These are phyloP conservation scores for Arthroderma sp. DNA, from an alignment of 2,329 filamentous ascomycete genomes.

Conservation along the genomic window DNA sequence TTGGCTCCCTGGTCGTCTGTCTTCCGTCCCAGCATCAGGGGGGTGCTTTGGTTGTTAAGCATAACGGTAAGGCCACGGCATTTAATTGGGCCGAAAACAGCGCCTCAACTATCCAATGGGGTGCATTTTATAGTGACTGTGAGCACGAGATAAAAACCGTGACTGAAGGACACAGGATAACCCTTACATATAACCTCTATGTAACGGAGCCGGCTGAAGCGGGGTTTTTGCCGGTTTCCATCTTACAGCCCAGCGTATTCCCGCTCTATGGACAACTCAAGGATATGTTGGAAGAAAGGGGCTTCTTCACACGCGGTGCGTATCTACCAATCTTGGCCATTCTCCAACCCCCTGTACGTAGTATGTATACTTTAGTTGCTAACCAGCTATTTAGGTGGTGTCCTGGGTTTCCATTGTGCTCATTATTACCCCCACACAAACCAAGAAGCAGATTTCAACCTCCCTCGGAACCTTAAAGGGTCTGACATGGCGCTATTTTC, in stretches of 20 bases:
- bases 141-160: constrained; percentile 33
- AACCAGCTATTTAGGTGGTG: constrained; percentile 23
- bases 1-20: constrained; percentile 43
- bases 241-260: constrained; percentile 21
- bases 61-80: constrained; percentile 15
- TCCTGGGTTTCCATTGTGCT: constrained; percentile 33
- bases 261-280: constrained; percentile 25
- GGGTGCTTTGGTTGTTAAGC: constrained; percentile 21
- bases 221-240: constrained; percentile 7
- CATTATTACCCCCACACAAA: constrained; percentile 36
- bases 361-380: background rate
- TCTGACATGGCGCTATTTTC: constrained; percentile 33
- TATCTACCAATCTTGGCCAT: background rate
- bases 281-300: constrained; percentile 17
- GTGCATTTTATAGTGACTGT: constrained; percentile 26
- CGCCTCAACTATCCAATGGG: constrained; percentile 20
- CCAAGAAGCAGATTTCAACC: constrained; percentile 4
- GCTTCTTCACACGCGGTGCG: constrained; percentile 28
- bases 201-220: constrained; percentile 23
- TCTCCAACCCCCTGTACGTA: background rate
- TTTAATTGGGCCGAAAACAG: constrained; percentile 19
- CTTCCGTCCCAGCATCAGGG: constrained; percentile 28
- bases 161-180: constrained; percentile 40
- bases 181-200: constrained; percentile 48
- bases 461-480: constrained; percentile 34